Base-by-base conservation (phyloP, 2,329 filamentous ascomycete species). In the Alternaria arborescens region DNA sequence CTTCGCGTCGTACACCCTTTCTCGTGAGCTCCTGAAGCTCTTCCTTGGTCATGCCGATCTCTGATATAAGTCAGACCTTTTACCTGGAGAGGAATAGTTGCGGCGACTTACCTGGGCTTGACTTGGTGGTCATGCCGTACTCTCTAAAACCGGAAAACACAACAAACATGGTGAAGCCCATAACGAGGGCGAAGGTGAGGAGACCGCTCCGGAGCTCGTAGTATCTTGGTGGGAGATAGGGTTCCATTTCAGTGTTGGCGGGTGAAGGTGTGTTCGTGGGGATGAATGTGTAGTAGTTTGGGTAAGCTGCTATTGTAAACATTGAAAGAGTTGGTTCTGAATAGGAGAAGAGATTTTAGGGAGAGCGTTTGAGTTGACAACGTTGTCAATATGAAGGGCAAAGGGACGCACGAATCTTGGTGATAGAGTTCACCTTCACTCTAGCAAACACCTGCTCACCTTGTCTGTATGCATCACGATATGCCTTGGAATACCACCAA, bases 171-270 rank as follows among this genome's bases (percentile, higher is more conserved):
- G 32, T 12, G 26, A 42, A 24, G 22, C 22, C 8, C 22, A 42
- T 12, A 4, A 26, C n/a, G 38, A 53, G 51, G 38, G 38, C 11
- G 26, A 53, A 32, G 18, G 3, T 43, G 14, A 43, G 26, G 26
- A 32, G 7, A n/a, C 12, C 26, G 38, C 26, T 43, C 8, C 1
- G n/a, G 12, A 38, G 51, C 38, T 53, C 38, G 51, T 41, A 53
- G 51, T 53, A 22, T 1, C 34, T 43, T 43, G 38, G 51, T 24
- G 22, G 16, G 18, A 53, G 38, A 18, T 53, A 53, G 24, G 36
- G 38, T 53, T 53, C 51, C 51, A 53, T 53, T 24, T 32, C 14
- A 38, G 16, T 53, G 38, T 26, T 42, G n/a, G 18, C 43, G 26
- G 8, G 18, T 32, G 38, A 3, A 26, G 14, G 18, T 2, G n/a